phyloP scores from a whole-genome alignment of 2,329 filamentous ascomycete species.

The Apiospora malaysiana region DNA sequence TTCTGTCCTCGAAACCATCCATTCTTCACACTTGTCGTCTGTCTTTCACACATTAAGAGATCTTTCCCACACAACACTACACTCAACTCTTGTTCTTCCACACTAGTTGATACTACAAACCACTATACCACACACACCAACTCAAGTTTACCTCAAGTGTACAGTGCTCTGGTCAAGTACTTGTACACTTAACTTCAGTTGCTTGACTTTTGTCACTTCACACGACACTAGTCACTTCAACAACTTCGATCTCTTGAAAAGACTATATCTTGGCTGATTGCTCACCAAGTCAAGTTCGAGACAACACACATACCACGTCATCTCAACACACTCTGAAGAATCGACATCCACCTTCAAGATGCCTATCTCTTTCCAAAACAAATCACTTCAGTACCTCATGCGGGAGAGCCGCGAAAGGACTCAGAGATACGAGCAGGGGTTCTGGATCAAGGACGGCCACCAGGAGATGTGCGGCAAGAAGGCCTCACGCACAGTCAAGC shows the following conservation, averaged over 20 bases:
- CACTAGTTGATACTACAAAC: neutral
- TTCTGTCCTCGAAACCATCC: neutral
- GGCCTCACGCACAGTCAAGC: too few relatives aligned
- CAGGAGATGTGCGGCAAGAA: too few relatives aligned
- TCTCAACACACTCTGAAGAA: neutral
- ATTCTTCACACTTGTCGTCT: neutral
- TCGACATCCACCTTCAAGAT: neutral
- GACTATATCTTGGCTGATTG: neutral
- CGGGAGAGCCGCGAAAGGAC: too few relatives aligned
- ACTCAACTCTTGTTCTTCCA: neutral
- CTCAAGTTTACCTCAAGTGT: neutral
- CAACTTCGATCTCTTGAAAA: neutral
- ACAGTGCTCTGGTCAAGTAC: neutral
- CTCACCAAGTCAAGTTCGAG: neutral
- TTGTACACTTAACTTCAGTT: neutral
- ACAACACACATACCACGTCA: neutral
- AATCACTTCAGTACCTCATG: too few relatives aligned
- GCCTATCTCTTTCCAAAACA: neutral
- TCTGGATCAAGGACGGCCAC: too few relatives aligned
- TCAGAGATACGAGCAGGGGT: too few relatives aligned
- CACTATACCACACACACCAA: neutral
- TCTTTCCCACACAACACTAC: neutral
- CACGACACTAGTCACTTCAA: neutral
- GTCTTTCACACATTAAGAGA: neutral
- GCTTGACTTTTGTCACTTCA: neutral